Conservation (phyloP, 2,329 filamentous ascomycete species). For the Chaetomium sp. region DNA sequence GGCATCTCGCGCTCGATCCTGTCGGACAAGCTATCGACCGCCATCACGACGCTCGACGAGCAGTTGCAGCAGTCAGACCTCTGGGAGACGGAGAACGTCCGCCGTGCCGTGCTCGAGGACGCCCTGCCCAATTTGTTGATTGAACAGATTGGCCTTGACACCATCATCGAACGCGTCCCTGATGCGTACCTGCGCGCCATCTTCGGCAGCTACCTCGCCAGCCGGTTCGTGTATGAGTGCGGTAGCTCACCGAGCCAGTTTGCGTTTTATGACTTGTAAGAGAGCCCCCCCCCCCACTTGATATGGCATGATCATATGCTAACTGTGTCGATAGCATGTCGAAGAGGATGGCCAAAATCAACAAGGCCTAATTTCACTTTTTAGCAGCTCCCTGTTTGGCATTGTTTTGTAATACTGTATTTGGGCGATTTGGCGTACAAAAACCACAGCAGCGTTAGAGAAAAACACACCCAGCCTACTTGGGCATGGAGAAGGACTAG, state of each 20-base stretch:
- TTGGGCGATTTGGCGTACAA: slow-evolving; percentile 20
- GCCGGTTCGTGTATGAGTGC: slow-evolving; percentile 94
- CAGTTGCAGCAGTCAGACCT: slow-evolving; percentile 91
- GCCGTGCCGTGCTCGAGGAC: slow-evolving; percentile 76
- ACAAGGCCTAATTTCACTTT: slow-evolving; percentile 8
- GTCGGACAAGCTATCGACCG: slow-evolving; percentile 84
- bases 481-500: neutral
- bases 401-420: slow-evolving; percentile 1
- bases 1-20: slow-evolving; percentile 80
- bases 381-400: neutral
- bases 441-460: slow-evolving; percentile 16
- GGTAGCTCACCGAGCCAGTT: slow-evolving; percentile 93
- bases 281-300: slow-evolving; percentile 38
- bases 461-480: slow-evolving; percentile 2
- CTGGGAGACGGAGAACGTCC: slow-evolving; percentile 80
- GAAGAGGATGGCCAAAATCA: slow-evolving; percentile 26
- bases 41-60: slow-evolving; percentile 96
- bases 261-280: slow-evolving; percentile 97
- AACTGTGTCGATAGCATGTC: slow-evolving; percentile 24
- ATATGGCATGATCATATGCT: neutral
- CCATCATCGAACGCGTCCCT: slow-evolving; percentile 82
- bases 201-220: slow-evolving; percentile 93
- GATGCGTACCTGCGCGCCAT: slow-evolving; percentile 91
- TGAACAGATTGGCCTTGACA: slow-evolving; percentile 87
- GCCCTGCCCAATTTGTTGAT: slow-evolving; percentile 83